Evolutionary conservation across 148 eudicot genomes (phyloP).

Genomic region (Mesembryanthemum crystallinum): DNA sequence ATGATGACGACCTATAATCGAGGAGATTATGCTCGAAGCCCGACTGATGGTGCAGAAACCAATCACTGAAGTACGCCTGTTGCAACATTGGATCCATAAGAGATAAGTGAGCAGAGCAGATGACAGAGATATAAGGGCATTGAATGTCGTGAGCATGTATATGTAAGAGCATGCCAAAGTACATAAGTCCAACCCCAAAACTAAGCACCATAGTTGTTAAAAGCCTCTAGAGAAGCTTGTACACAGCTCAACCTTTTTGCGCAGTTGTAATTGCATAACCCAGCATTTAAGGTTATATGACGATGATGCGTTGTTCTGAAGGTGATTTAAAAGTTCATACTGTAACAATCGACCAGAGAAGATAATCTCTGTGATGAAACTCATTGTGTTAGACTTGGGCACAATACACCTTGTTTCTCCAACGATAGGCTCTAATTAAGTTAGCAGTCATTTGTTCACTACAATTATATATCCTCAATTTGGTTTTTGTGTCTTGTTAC

Average conservation of each 20-base stretch:
- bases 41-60: conserved; percentile 28
- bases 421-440: neutral
- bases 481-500: neutral
- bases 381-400: no score
- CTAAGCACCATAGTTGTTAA: conserved; percentile 21
- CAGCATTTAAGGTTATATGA: no score
- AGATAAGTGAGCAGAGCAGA: conserved; percentile 21
- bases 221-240: no score
- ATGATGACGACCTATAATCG: neutral
- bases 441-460: neutral
- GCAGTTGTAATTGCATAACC: no score
- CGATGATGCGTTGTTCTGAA: no score
- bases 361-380: no score
- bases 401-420: no score
- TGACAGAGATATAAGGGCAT: conserved; percentile 10
- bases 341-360: no score
- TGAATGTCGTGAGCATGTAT: conserved; percentile 20
- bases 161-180: conserved; percentile 31
- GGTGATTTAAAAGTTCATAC: no score
- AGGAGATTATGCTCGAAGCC: conserved; percentile 16
- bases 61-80: conserved; percentile 27
- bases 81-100: conserved; percentile 22
- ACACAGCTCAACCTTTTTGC: no score
- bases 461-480: no score
- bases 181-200: conserved; percentile 33